Evolutionary conservation across 768 basidiomycete species (phyloP).

Genomic region (Pleurotus djamor): DNA sequence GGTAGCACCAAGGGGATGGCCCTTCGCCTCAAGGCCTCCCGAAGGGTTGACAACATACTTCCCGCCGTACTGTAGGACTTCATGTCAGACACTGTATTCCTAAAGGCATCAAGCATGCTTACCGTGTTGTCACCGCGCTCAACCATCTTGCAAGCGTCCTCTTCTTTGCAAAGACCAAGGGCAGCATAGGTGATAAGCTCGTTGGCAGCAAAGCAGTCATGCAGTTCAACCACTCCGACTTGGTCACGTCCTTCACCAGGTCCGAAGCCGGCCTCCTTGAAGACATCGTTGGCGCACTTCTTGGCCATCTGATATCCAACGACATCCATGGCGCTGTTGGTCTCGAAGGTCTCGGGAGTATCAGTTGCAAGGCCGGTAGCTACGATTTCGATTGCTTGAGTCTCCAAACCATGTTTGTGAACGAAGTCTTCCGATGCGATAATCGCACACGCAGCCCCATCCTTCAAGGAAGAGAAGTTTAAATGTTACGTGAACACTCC

Average conservation of each 20-base stretch:
- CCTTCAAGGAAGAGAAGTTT: slow-evolving; percentile 32
- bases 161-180: slow-evolving; percentile 63
- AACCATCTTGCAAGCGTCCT: slow-evolving; percentile 72
- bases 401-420: slow-evolving; percentile 66
- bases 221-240: slow-evolving; percentile 83
- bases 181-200: slow-evolving; percentile 87
- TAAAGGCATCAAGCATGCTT: slow-evolving; percentile 16
- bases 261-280: slow-evolving; percentile 66
- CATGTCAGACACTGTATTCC: neutral
- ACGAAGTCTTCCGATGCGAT: slow-evolving; percentile 82
- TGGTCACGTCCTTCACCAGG: slow-evolving; percentile 64
- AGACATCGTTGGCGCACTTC: slow-evolving; percentile 64
- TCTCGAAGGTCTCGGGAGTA: slow-evolving; percentile 59
- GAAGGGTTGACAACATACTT: slow-evolving; percentile 85
- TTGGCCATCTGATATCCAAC: slow-evolving; percentile 82
- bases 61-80: slow-evolving; percentile 62
- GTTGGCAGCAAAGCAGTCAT: slow-evolving; percentile 84
- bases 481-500: neutral
- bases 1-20: slow-evolving; percentile 82
- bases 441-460: slow-evolving; percentile 75
- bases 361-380: slow-evolving; percentile 68
- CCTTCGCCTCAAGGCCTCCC: slow-evolving; percentile 87
- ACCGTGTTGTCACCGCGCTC: slow-evolving; percentile 81
- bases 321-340: slow-evolving; percentile 72
- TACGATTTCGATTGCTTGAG: slow-evolving; percentile 85